Evolutionary conservation across 2,329 filamentous ascomycete genomes (phyloP), one percentile per base, ranked within the genome.

Genomic region (Claviceps pazoutovae): DNA sequence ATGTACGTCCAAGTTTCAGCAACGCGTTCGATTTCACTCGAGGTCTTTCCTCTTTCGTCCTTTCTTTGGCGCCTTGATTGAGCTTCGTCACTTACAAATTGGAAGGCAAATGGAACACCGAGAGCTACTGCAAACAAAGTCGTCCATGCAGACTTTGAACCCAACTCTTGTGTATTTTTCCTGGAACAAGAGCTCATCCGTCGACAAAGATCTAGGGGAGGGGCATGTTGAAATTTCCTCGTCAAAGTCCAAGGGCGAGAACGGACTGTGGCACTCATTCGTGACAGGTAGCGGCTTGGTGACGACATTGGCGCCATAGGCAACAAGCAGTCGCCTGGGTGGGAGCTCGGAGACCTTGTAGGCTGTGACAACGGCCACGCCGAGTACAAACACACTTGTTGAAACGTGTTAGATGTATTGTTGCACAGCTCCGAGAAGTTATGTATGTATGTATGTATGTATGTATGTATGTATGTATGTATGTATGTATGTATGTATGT

Each of bases 81-180:
- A 23, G 16, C n/a, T 16, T 39, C 9, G 14, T 19, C 23, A 51
- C 53, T 41, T 46, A 55, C 53, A 34, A 41, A 39, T 45, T 49
- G 51, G 23, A 46, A 11, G 13, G 51, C 53, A n/a, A 53, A 41
- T 37, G 53, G 42, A 14, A 26, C 48, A 16, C 19, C 48, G 11
- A 49, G 16, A 8, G 17, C 38, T n/a, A 53, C 21, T n/a, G 48
- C 53, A 5, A 55, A 21, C 6, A 34, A 21, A 34, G 43, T 21
- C 9, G 14, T 21, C 53, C 50, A 54, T 17, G 39, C 34, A 34
- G 46, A 26, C 9, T n/a, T 48, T 36, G 34, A 37, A 4, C 19
- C 5, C 16, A 26, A 23, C 34, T 44, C 26, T 17, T 34, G 17
- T 6, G 51, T 30, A 26, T 50, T 45, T 7, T 44, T 34, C 13